Conservation (phyloP, 441 rosid genomes). For the Adansonia rubrostipa region DNA sequence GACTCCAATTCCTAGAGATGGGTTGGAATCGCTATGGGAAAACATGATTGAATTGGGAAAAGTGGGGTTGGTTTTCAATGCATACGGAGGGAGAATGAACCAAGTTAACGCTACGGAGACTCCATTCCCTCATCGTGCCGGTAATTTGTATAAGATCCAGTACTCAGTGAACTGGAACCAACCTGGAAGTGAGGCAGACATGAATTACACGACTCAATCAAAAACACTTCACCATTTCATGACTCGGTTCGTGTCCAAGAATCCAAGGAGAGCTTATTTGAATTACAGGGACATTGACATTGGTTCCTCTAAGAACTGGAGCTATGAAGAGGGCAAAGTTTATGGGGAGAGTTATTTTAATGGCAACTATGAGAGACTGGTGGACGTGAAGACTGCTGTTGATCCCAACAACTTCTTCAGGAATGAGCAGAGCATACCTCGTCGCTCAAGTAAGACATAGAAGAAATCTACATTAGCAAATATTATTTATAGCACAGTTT, state of each 20-base stretch:
- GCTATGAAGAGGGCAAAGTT: conserved; percentile 39
- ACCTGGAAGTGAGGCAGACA: conserved; percentile 27
- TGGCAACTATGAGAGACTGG: conserved; percentile 58
- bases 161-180: conserved; percentile 54
- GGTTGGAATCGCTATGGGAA: conserved; percentile 41
- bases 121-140: conserved; percentile 61
- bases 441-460: conserved; percentile 40
- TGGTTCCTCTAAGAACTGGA: conserved; percentile 45
- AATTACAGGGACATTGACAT: conserved; percentile 51
- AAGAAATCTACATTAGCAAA: not conserved
- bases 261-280: conserved; percentile 33
- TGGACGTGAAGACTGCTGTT: conserved; percentile 53
- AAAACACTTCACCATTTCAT: conserved; percentile 47
- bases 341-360: conserved; percentile 60
- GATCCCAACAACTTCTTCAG: conserved; percentile 68
- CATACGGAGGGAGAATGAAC: conserved; percentile 63
- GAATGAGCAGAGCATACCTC: conserved; percentile 72
- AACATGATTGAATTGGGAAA: conserved; percentile 51
- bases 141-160: conserved; percentile 58
- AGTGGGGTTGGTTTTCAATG: conserved; percentile 51
- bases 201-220: conserved; percentile 37
- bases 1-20: conserved; percentile 37
- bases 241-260: conserved; percentile 57
- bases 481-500: no score
- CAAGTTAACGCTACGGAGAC: conserved; percentile 44